Percentiles rank a stretch among this genome's conserved stretches.
phyloP scores from a whole-genome alignment of 2,329 filamentous ascomycete genomes.

The Colletotrichum melonis region DNA sequence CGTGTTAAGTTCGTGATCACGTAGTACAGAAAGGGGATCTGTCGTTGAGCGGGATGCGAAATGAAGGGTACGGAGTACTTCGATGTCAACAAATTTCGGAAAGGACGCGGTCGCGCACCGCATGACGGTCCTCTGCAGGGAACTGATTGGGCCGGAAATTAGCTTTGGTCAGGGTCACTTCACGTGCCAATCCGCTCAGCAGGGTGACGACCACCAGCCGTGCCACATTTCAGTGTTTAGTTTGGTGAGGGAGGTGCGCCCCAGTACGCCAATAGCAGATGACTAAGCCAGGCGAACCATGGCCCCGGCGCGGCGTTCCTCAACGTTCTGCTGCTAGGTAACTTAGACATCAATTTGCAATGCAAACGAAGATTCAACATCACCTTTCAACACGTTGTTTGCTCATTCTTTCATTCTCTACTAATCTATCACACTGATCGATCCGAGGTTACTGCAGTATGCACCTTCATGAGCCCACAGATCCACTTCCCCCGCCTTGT shows the following conservation, averaged over 20 bases:
- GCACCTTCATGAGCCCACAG: neutral
- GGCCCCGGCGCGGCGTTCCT: neutral
- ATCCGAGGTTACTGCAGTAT: neutral
- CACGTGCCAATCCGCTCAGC: conserved; percentile 34
- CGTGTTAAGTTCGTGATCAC: conserved; percentile 29
- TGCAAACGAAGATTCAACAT: neutral
- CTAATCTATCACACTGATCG: neutral
- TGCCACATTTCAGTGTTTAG: neutral
- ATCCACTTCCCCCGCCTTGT: neutral
- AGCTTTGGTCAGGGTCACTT: conserved; percentile 34
- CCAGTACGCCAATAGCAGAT: neutral
- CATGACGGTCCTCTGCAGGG: conserved; percentile 34
- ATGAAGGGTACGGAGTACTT: conserved; percentile 27
- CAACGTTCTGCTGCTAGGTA: neutral
- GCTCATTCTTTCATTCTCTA: neutral
- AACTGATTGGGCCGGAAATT: conserved; percentile 36
- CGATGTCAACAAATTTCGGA: conserved; percentile 36
- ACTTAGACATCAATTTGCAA: neutral
- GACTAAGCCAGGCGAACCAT: conserved; percentile 21
- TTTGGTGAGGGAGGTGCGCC: neutral
- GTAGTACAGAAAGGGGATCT: conserved; percentile 32
- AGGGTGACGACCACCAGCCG: conserved; percentile 3
- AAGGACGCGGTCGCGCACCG: conserved; percentile 36
- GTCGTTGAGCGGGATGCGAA: conserved; percentile 32
- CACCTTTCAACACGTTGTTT: neutral